Percentiles rank a stretch among this genome's conserved stretches.
These are phyloP conservation scores for Annulohypoxylon stygium DNA, from an alignment of 495 filamentous ascomycete genomes.

Conservation along the genomic window DNA sequence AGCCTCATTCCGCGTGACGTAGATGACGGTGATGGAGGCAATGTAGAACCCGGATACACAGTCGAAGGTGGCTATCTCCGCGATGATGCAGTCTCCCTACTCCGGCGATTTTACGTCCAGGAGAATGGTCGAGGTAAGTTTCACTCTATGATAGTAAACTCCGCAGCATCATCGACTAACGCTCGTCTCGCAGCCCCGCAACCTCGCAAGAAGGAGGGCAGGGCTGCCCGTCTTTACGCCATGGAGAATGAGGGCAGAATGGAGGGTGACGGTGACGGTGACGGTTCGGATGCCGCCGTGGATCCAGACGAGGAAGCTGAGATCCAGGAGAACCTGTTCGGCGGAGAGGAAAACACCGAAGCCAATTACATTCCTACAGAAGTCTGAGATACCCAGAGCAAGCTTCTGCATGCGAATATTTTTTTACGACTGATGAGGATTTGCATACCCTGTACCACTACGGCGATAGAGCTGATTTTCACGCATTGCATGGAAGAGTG, in stretches of 20 bases:
- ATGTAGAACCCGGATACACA: constrained; percentile 77
- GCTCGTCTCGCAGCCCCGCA: constrained; percentile 57
- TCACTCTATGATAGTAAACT: neutral
- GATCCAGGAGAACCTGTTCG: constrained; percentile 1
- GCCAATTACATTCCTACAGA: constrained; percentile 1
- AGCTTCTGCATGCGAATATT: neutral
- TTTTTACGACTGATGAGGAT: constrained; percentile 19
- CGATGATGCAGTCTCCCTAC: constrained; percentile 88
- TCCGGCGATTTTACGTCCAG: constrained; percentile 95
- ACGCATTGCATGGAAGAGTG: constrained; percentile 36
- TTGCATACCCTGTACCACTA: constrained; percentile 32
- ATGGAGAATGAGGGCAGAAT: constrained; percentile 51
- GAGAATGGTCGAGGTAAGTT: constrained; percentile 86
- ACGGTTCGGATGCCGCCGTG: constrained; percentile 33
- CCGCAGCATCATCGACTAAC: constrained; percentile 19
- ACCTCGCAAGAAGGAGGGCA: constrained; percentile 66
- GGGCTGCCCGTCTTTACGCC: constrained; percentile 62
- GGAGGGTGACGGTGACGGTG: constrained; percentile 22
- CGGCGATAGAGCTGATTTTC: constrained; percentile 38
- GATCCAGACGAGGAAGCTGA: constrained; percentile 34
- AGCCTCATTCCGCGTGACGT: constrained; percentile 32
- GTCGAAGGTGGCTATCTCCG: constrained; percentile 85
- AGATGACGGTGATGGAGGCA: constrained; percentile 59
- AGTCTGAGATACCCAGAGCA: neutral
- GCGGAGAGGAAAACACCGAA: constrained; percentile 9